These are phyloP conservation scores for Podaxis rugospora DNA, from an alignment of 768 basidiomycete species.

Conservation along the genomic window DNA sequence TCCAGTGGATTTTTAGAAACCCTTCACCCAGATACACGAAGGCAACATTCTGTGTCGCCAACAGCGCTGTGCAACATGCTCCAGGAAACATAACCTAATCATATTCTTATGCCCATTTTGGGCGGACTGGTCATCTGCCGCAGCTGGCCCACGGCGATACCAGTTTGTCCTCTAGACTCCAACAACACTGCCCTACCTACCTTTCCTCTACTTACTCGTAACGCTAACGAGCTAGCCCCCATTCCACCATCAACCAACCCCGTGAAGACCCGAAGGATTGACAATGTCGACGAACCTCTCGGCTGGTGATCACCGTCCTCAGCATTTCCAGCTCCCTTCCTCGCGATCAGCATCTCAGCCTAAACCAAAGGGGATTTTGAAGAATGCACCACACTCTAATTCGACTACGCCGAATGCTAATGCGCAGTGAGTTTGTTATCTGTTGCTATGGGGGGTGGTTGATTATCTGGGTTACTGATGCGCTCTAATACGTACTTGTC, in stretches of 20 bases:
- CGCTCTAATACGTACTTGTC: neutral
- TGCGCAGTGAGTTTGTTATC: slow-evolving; percentile 43
- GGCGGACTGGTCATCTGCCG: neutral
- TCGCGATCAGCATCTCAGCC: slow-evolving; percentile 58
- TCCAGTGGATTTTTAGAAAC: neutral
- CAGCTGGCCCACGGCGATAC: neutral
- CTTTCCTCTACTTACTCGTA: neutral
- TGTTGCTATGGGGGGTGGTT: neutral
- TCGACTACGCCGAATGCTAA: slow-evolving; percentile 20
- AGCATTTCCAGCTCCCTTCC: slow-evolving; percentile 43
- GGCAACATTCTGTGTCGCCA: neutral
- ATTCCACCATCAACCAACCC: neutral
- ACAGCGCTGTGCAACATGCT: neutral
- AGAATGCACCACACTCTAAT: slow-evolving; percentile 63
- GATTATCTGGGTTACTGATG: slow-evolving; percentile 2
- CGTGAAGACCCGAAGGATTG: neutral
- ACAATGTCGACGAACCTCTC: slow-evolving; percentile 18
- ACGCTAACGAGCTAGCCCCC: neutral
- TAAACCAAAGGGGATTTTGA: slow-evolving; percentile 85
- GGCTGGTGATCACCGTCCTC: slow-evolving; percentile 34
- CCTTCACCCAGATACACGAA: neutral
- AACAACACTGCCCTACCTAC: neutral
- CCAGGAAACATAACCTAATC: neutral
- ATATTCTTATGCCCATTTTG: neutral
- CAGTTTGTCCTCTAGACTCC: neutral